Conservation (phyloP, 305 asterid species). For the Solanum hybrid region DNA sequence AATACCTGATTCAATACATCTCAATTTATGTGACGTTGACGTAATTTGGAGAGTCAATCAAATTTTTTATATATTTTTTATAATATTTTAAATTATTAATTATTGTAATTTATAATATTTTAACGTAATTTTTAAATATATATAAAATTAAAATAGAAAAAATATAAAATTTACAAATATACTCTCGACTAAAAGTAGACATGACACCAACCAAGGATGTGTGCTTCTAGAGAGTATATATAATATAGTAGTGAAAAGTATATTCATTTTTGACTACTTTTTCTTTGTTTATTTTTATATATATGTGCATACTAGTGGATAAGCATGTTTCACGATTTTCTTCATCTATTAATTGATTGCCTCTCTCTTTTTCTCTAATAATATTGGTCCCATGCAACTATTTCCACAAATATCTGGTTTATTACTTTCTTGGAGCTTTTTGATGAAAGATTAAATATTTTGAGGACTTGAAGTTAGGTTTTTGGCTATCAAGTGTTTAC, state of each 20-base stretch:
- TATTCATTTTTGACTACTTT: background rate
- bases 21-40: background rate
- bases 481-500: background rate
- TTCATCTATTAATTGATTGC: background rate
- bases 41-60: too few relatives aligned
- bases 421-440: background rate
- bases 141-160: too few relatives aligned
- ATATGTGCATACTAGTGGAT: background rate
- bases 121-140: too few relatives aligned
- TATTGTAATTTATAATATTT: too few relatives aligned
- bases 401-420: background rate
- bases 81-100: too few relatives aligned
- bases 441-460: background rate
- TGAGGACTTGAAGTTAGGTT: background rate
- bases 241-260: background rate
- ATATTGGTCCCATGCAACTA: background rate
- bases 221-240: background rate
- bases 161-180: too few relatives aligned
- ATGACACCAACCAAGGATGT: background rate
- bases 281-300: background rate
- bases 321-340: background rate
- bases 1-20: background rate
- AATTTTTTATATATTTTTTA: too few relatives aligned
- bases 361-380: background rate
- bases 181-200: background rate